Evolutionary conservation across 225 moss, liverwort and hornwort species (phyloP), one percentile per base, ranked within the genome.

Genomic region (Climacium dendroides): DNA sequence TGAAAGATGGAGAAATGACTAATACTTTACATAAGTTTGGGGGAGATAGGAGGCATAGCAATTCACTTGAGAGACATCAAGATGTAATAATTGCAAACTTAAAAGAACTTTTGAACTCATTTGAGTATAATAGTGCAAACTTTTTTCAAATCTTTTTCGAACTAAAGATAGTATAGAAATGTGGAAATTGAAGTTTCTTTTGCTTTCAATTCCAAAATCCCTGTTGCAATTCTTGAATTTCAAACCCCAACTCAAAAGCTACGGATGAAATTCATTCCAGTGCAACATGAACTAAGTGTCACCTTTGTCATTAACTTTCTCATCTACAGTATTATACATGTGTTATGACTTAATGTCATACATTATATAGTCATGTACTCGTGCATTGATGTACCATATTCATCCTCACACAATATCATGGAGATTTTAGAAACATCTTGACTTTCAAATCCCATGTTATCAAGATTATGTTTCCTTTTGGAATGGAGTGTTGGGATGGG

Each of bases 321-420:
- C 70, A 25, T 39, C 24, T 69, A 39, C 3, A 0, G 0, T 9
- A 30, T 15, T 13, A 67, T 45, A 16, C 9, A 0, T 0, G 2
- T 10, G 10, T 16, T 28, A 43, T 71, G 22, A 41, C 15, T 3
- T 41, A 15, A 25, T 41, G 4, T 15, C 26, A 26, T 5, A 25
- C 5, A 26, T 9, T 15, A 25, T 3, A 41, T 41, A 7, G 5
- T 19, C 65, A 10, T 64, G 10, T 19, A 19, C 8, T 26, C 15
- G 26, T 9, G 2, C n/a, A n/a, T n/a, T n/a, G n/a, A n/a, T n/a
- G n/a, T n/a, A n/a, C n/a, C n/a, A n/a, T 24, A 15, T 70, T 26
- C 70, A 70, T 70, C 41, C 26, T 15, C 26, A 5, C 15, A 41
- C 15, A 70, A 25, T 26, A 15, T 41, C 10, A 45, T 45, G 13